Evolutionary conservation across 2,329 filamentous ascomycete species (phyloP), one percentile per base, ranked within the genome.

Genomic region (Magnaporthiopsis rhizophila): DNA sequence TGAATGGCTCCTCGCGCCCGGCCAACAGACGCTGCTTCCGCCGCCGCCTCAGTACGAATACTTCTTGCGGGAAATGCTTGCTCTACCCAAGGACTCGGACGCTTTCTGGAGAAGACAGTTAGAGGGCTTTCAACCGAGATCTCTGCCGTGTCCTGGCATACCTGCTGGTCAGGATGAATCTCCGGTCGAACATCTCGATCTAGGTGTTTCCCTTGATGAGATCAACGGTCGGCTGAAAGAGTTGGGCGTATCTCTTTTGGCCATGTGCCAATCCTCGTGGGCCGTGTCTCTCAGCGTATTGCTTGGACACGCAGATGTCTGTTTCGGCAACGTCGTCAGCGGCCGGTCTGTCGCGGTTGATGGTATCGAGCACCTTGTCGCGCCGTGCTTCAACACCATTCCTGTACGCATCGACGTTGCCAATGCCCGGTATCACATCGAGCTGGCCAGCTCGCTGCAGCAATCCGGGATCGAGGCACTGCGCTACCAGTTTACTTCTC

Each of bases 321-420:
- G 91, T 73, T 97, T 97, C 71, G 93, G 94, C 0, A 95, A 91
- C 69, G 88, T 97, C 2, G 83, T 94, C 64, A 93, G 86, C 71
- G 92, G 93, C 1, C 86, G 93, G 9, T 88, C 87, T 0, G 72
- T 91, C 12, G 76, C 85, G 0, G 74, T 93, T 3, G 82, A 89
- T 7, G 84, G 83, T 0, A 79, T 94, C 13, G 87, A 93, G 53
- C 79, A 81, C 4, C 82, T 97, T 7, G 84, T 96, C n/a, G 92
- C 91, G 0, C 93, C 93, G 0, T 96, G 92, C 73, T 97, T 97
- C 80, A 97, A 97, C 72, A 96, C 93, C 0, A 76, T 97, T 15
- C 92, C 93, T 0, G 72, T 92, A 1, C 84, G 91, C 32, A 76
- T 86, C 21, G 76, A 85, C 38, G 66, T 90, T 12, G 75, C 80